A percentile compares a stretch with the other conserved stretches of the same genome.
Evolutionary conservation across 768 basidiomycete genomes (phyloP).

Genomic region (Sarcodon sp.): DNA sequence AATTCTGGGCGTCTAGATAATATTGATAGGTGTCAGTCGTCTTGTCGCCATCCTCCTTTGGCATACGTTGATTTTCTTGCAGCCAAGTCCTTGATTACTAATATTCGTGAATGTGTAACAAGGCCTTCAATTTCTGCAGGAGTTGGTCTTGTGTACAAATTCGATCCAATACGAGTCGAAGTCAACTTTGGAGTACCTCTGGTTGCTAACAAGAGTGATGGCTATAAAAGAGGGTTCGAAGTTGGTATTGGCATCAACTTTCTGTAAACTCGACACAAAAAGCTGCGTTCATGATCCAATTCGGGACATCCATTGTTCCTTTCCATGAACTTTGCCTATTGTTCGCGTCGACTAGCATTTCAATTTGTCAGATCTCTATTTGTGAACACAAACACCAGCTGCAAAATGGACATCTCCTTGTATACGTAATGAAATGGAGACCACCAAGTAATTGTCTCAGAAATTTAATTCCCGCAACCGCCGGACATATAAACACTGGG

Average conservation of each 20-base stretch:
- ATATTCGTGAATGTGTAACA: constrained; percentile 25
- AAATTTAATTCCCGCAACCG: no score
- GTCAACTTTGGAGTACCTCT: constrained; percentile 82
- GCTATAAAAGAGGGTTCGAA: constrained; percentile 56
- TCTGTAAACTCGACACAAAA: constrained; percentile 24
- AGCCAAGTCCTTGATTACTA: constrained; percentile 27
- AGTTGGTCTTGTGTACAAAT: constrained; percentile 70
- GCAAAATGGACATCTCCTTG: no score
- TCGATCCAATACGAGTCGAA: constrained; percentile 79
- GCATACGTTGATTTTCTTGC: neutral
- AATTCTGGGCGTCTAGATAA: constrained; percentile 70
- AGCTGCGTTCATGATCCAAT: no score
- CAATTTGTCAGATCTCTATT: no score
- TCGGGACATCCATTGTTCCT: no score
- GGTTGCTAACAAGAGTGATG: constrained; percentile 54
- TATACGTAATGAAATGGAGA: no score
- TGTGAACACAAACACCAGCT: no score
- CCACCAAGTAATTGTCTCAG: no score
- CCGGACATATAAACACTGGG: no score
- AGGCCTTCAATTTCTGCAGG: constrained; percentile 71
- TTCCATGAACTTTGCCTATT: no score
- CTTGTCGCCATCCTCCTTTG: neutral
- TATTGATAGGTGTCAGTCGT: constrained; percentile 38
- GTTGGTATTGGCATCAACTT: constrained; percentile 77
- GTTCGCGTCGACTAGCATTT: no score